Conservation (phyloP, 495 filamentous ascomycete species). For the Durotheca rogersii region DNA sequence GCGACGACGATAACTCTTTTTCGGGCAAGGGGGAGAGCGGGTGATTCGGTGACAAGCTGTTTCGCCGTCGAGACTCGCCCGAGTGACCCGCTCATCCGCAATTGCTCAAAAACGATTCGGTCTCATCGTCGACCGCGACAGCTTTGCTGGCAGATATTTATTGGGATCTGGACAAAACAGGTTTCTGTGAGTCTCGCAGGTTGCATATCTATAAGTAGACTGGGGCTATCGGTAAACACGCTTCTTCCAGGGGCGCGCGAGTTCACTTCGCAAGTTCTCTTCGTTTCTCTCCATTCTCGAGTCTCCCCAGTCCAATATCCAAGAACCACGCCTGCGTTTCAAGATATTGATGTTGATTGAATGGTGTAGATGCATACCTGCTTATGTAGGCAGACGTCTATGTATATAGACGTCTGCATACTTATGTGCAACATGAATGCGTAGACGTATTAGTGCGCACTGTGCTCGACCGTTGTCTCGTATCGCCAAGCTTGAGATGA, state of each 20-base stretch:
- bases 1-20: no score
- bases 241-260: no score
- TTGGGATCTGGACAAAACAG: not conserved
- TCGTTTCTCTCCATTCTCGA: no score
- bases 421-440: no score
- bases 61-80: not conserved
- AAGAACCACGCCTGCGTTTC: no score
- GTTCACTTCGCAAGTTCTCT: not conserved
- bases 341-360: no score
- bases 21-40: no score
- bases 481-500: constrained; percentile 19
- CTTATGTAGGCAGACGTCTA: no score
- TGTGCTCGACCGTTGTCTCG: constrained; percentile 14
- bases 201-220: not conserved
- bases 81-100: not conserved
- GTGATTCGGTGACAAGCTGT: not conserved
- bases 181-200: not conserved
- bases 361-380: no score
- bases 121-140: not conserved
- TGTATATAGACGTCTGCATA: no score
- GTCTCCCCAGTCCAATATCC: no score
- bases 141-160: not conserved
- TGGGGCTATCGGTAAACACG: not conserved
- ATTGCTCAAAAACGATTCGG: not conserved
- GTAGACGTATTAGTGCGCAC: no score